Base-by-base conservation (phyloP, 2,329 filamentous ascomycete genomes). In the Fusarium guadeloupense region DNA sequence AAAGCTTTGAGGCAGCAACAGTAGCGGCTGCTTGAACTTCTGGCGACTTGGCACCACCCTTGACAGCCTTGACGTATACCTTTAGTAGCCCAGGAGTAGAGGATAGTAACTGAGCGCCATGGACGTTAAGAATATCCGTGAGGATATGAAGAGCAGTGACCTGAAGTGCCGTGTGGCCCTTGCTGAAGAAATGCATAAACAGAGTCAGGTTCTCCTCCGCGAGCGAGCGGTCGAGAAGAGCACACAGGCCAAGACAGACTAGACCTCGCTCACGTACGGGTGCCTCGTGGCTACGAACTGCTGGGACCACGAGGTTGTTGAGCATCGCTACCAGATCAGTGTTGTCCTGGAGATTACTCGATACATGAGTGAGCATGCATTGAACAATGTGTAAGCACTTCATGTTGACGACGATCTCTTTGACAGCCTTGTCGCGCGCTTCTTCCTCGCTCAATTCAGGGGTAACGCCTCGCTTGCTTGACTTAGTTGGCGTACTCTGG, bases 371-470 rank as follows among this genome's bases (percentile, higher is more conserved):
- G 45, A 99, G 84, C 91, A 98, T 97, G 81, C 93, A 98, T 75
- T 97, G 92, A 21, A 96, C 93, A 66, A 99, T 97, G 72, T 97
- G 91, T 59, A 99, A 83, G 75, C 95, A 98, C 78, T 98, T 98
- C 86, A 97, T 93, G 80, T 98, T 98, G 74, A 98, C 90, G 80
- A 97, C 88, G 72, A 97, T 95, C 77, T 97, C 93, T 64, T 87
- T 89, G 65, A 97, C 87, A 2, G 91, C 92, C 78, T 93, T 96
- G 40, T 85, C 83, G 66, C 86, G 83, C 9, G 86, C 85, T 61
- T 89, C 86, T 66, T 91, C 89, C 52, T 89, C 87, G 44, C 79
- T 84, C 53, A 85, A 67, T 50, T 81, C 80, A 14, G 74, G 67
- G 12, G 72, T 75, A 41, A 75, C 78, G 12, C 71, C 72, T 26